Percentiles rank a stretch among this genome's conserved stretches.
phyloP scores from a whole-genome alignment of 441 rosid genomes.

The Euphorbia corollata region DNA sequence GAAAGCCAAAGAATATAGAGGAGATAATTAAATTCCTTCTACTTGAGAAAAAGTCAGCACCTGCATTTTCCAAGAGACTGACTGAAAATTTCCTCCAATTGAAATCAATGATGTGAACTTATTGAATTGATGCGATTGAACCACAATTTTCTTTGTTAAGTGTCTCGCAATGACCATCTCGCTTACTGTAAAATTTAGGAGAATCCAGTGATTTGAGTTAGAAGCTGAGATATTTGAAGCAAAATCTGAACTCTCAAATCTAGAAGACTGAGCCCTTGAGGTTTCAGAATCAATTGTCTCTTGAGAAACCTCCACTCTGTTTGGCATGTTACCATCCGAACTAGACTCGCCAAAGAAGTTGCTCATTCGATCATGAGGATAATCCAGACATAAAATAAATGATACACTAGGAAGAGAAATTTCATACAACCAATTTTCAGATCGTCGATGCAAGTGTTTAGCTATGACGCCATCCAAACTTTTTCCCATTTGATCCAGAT shows the following conservation, averaged over 20 bases:
- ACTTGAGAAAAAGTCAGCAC: slow-evolving; percentile 33
- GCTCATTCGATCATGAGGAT: slow-evolving; percentile 30
- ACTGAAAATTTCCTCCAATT: slow-evolving; percentile 49
- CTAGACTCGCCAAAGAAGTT: slow-evolving; percentile 28
- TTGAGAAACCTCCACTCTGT: slow-evolving; percentile 26
- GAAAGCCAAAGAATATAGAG: slow-evolving; percentile 14
- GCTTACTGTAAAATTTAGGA: slow-evolving; percentile 37
- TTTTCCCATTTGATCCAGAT: slow-evolving; percentile 37
- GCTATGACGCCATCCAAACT: slow-evolving; percentile 36
- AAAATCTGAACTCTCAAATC: slow-evolving; percentile 35
- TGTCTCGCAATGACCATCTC: slow-evolving; percentile 49
- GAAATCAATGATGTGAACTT: slow-evolving; percentile 55
- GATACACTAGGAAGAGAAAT: slow-evolving; percentile 51
- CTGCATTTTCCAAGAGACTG: slow-evolving; percentile 52
- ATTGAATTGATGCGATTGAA: slow-evolving; percentile 44
- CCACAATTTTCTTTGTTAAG: slow-evolving; percentile 44
- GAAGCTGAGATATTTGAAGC: slow-evolving; percentile 30
- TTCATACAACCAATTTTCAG: slow-evolving; percentile 56
- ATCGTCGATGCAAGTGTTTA: slow-evolving; percentile 34
- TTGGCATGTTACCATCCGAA: slow-evolving; percentile 21
- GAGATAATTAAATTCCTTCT: slow-evolving; percentile 12
- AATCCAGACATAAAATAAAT: slow-evolving; percentile 41
- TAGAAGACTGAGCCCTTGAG: slow-evolving; percentile 31
- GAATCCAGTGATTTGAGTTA: slow-evolving; percentile 38
- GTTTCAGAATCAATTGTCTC: slow-evolving; percentile 29